phyloP scores from a whole-genome alignment of 495 filamentous ascomycete species.

The Bacidia rubella region DNA sequence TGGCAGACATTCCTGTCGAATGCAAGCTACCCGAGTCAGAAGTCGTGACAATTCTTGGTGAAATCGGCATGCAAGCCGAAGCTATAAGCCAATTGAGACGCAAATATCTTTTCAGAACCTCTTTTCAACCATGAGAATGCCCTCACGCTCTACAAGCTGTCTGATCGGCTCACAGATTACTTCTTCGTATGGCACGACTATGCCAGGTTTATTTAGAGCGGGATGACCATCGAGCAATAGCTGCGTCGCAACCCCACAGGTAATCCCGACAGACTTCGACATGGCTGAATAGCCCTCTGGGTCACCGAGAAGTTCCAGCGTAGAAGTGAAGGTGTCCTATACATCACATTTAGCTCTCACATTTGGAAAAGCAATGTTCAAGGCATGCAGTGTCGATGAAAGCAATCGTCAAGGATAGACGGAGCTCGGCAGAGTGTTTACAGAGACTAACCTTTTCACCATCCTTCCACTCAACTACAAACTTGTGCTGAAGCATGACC shows the following conservation, averaged over 20 bases:
- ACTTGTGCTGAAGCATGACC: constrained; percentile 16
- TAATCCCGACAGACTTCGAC: constrained; percentile 13
- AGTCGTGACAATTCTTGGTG: too few relatives aligned
- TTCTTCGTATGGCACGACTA: constrained; percentile 16
- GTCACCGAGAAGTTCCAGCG: constrained; percentile 16
- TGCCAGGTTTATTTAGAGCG: constrained; percentile 14
- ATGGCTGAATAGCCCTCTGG: constrained; percentile 17
- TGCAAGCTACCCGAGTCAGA: too few relatives aligned
- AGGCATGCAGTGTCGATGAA: too few relatives aligned
- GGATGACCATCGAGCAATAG: constrained; percentile 15
- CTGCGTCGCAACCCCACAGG: constrained; percentile 17
- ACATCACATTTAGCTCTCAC: neutral
- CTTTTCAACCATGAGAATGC: constrained; percentile 29
- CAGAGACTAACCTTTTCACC: neutral
- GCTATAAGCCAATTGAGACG: too few relatives aligned
- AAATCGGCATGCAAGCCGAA: too few relatives aligned
- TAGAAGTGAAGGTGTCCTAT: constrained; percentile 15
- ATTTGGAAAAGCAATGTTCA: too few relatives aligned
- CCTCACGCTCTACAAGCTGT: constrained; percentile 21
- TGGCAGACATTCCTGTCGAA: too few relatives aligned
- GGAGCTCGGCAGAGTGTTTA: neutral
- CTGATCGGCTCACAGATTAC: constrained; percentile 20
- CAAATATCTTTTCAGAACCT: constrained; percentile 4
- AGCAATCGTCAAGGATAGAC: neutral
- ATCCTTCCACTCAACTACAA: constrained; percentile 12